These are phyloP conservation scores for Rhizopus sp. DNA, from an alignment of 371 early-diverging fungal species.

Conservation along the genomic window DNA sequence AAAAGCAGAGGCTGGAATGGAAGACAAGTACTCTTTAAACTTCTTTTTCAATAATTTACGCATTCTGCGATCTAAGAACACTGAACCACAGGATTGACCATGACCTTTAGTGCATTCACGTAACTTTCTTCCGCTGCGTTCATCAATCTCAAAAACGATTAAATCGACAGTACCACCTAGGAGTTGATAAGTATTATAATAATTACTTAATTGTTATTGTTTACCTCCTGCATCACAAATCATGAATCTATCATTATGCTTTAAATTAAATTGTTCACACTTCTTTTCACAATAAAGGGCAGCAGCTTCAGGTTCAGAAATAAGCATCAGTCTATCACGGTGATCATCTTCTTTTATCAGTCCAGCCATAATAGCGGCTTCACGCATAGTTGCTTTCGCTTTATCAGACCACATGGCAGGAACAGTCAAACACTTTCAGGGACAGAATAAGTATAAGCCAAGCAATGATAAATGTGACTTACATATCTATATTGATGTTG, in stretches of 20 bases:
- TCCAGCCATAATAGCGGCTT: slow-evolving; percentile 49
- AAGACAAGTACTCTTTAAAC: slow-evolving; percentile 52
- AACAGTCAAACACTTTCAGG: slow-evolving; percentile 49
- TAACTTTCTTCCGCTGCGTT: slow-evolving; percentile 40
- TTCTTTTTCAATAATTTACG: slow-evolving; percentile 57
- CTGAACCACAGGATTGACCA: slow-evolving; percentile 61
- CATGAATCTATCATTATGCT: slow-evolving; percentile 51
- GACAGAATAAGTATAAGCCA: background rate
- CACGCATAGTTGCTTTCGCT: slow-evolving; percentile 55
- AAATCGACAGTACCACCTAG: slow-evolving; percentile 38
- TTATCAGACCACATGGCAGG: slow-evolving; percentile 58
- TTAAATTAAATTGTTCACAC: slow-evolving; percentile 49
- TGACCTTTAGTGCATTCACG: slow-evolving; percentile 64
- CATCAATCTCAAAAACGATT: slow-evolving; percentile 45
- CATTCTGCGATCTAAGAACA: slow-evolving; percentile 62
- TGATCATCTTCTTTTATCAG: slow-evolving; percentile 41
- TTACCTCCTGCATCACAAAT: slow-evolving; percentile 55
- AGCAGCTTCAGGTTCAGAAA: slow-evolving; percentile 56
- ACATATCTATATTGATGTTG: slow-evolving; percentile 47
- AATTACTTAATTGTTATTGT: background rate
- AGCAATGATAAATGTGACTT: slow-evolving; percentile 4
- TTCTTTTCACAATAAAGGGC: slow-evolving; percentile 57
- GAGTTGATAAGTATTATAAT: background rate
- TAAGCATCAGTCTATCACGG: slow-evolving; percentile 46
- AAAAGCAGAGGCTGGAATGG: slow-evolving; percentile 59